These are phyloP conservation scores for Escallonia rubra DNA, from an alignment of 129 eudicot species.

Conservation along the genomic window DNA sequence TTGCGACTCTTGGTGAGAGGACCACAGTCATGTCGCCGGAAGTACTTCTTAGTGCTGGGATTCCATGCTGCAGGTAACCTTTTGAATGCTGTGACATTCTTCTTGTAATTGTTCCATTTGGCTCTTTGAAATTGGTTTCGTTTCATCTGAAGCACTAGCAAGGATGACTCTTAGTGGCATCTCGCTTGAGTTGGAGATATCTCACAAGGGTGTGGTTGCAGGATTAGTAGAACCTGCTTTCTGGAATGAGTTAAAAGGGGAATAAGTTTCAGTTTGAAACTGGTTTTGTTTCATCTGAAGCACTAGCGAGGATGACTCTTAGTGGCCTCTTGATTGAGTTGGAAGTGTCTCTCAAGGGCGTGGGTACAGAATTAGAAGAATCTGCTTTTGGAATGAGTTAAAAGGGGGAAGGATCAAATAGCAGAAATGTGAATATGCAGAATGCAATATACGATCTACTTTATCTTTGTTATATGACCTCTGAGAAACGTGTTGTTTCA, in stretches of 20 bases:
- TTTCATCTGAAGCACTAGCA: neutral
- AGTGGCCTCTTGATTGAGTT: neutral
- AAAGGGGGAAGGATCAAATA: neutral
- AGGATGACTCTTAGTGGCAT: neutral
- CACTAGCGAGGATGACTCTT: neutral
- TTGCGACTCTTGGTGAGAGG: conserved; percentile 83
- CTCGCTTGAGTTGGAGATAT: neutral
- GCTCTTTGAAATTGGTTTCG: neutral
- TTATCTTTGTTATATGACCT: neutral
- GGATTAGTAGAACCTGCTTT: neutral
- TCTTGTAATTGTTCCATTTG: neutral
- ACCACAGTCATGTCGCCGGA: conserved; percentile 94
- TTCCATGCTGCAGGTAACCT: conserved; percentile 88
- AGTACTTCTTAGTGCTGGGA: conserved; percentile 70
- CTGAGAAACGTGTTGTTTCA: neutral
- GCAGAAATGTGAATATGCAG: neutral
- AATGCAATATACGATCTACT: neutral
- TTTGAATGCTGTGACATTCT: neutral
- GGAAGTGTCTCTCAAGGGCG: neutral
- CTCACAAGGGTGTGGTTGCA: neutral
- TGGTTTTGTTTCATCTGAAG: neutral
- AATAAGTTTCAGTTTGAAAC: too few species aligned
- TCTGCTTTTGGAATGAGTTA: neutral
- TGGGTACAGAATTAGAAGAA: neutral
- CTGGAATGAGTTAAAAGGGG: neutral